A percentile compares a stretch with the other conserved stretches of the same genome.
Evolutionary conservation across 345 rosid genomes (phyloP).

Genomic region (Noccaea caerulescens): DNA sequence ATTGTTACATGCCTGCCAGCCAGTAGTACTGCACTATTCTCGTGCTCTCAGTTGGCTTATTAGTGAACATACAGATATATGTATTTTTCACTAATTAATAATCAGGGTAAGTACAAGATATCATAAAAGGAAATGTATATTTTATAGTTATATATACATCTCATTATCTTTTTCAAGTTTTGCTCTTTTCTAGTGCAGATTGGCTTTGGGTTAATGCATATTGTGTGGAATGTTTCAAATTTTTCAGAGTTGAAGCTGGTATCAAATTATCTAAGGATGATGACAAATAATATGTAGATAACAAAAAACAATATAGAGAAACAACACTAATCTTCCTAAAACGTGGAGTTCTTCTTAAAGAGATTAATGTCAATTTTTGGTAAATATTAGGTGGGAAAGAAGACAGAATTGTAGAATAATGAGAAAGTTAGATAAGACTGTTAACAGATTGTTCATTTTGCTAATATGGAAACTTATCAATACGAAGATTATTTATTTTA

Average conservation of each 20-base stretch:
- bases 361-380: constrained; percentile 15
- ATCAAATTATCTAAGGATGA: not conserved
- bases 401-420: constrained; percentile 11
- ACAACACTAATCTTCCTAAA: constrained; percentile 4
- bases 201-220: too few relatives aligned
- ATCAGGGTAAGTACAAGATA: too few relatives aligned
- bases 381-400: constrained; percentile 35
- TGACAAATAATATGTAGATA: not conserved
- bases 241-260: constrained; percentile 15
- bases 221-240: too few relatives aligned
- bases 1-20: too few relatives aligned
- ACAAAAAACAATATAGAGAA: not conserved
- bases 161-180: too few relatives aligned
- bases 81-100: too few relatives aligned
- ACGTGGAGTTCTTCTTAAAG: not conserved
- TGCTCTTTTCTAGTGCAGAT: too few relatives aligned
- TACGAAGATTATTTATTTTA: not conserved
- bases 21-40: too few relatives aligned
- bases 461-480: constrained; percentile 14
- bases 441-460: constrained; percentile 25
- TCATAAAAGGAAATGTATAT: too few relatives aligned
- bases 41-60: too few relatives aligned
- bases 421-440: constrained; percentile 26
- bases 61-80: too few relatives aligned
- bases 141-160: too few relatives aligned